Evolutionary conservation across 139 green algal genomes (phyloP), one percentile per base, ranked within the genome.

Genomic region (Chlorella sp.): DNA sequence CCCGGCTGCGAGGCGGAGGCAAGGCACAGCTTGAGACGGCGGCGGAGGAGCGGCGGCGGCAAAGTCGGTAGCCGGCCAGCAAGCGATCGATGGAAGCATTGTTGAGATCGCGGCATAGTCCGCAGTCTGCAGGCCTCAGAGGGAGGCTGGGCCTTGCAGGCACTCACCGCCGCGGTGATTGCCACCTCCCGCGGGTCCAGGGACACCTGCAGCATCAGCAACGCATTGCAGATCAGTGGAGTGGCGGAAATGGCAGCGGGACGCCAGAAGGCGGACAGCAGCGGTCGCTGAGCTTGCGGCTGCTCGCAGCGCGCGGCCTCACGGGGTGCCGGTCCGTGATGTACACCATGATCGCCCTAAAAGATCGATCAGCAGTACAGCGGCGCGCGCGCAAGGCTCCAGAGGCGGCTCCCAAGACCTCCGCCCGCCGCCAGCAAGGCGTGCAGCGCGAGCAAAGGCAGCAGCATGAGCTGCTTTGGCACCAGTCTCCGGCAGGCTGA

Each of bases 201-300:
- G 0, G 87, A 47, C 18, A 87, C 76, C 87, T 90, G 76, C 72
- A 86, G 30, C 17, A 47, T 39, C 6, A 9, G 13, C 39, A 60
- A 75, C 12, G 44, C 36, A 21, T 32, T 7, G 16, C 7, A 18
- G 16, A 62, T 64, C 78, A 74, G 23, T 5, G n/a, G 23, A 4
- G 28, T 2, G 7, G 36, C 63, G 11, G 18, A 30, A 2, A 32
- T 28, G n/a, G 47, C 74, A 51, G 34, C 56, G 18, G 32, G 26
- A 56, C 32, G 34, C 28, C 51, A 21, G 51, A 60, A 60, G 51
- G 51, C 13, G 28, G 71, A 74, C 67, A 25, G 67, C 67, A 32
- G 12, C 15, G 67, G 32, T 6, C 44, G 44, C 12, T 47, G 67
- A 74, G 67, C 12, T 39, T 13, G 20, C 20, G 62, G 20, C 62